Base-by-base conservation (phyloP, 1,139 yeast genomes). In the Pneumocystis jirovecii region DNA sequence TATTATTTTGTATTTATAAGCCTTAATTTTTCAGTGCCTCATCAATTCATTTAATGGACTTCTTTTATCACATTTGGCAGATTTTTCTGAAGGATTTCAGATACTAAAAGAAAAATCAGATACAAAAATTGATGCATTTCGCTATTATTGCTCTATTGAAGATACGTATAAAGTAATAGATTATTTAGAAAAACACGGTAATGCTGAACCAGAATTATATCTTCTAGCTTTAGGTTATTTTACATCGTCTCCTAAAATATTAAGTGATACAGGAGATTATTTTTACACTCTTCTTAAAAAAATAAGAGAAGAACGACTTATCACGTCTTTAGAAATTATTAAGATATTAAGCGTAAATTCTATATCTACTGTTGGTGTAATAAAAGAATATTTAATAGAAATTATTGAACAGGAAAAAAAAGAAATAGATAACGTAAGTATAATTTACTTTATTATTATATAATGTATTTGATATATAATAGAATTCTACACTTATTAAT, bases 281-380 rank as follows among this genome's bases (percentile, higher is more conserved):
- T 80, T 88, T 66, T 72, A 74, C 57, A 72, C 73, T 34, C 77
- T 90, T 1, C 74, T 91, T 60, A 76, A 80, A 60, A 81, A 79
- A 66, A 82, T 89, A 64, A 81, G 82, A 63, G 75, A 78, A 7
- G 76, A 79, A 19, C 81, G 83, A 65, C 73, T 87, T 35, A 79
- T 89, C 76, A 81, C 95, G 0, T 89, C 96, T 0, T 74, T 89
- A 44, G 96, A 91, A 70, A 78, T 93, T 0, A 78, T 93, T 17
- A 86, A 87, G 68, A 82, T 85, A 0, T 75, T 93, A 63, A 81
- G 91, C 61, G 75, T 80, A 3, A 83, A 84, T 63, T 84, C 83
- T 7, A 85, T 82, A 60, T 83, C 91, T 0, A 85, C 89, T 0
- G 81, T 89, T 61, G 96, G 95, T 0, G 75, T 87, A 21, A 80